Evolutionary conservation across 2,329 filamentous ascomycete species (phyloP).

Genomic region (Curvularia eragrostidis): DNA sequence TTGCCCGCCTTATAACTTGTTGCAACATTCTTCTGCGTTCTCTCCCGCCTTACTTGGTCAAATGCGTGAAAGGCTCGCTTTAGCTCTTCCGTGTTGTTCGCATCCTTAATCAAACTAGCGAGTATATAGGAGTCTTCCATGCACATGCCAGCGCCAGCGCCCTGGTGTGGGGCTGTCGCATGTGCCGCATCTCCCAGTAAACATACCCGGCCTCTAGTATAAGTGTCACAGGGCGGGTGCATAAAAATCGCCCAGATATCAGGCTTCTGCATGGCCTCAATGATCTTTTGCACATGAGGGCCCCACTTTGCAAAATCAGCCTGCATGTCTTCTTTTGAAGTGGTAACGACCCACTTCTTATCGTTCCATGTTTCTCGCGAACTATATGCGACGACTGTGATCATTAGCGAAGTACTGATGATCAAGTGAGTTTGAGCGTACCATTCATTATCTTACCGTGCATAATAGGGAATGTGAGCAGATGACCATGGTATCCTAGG

Average conservation of each 20-base stretch:
- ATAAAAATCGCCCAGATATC: conserved; percentile 66
- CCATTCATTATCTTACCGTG: conserved; percentile 64
- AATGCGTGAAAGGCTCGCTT: conserved; percentile 43
- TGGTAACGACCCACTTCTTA: conserved; percentile 44
- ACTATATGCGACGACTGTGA: conserved; percentile 43
- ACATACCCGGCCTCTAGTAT: conserved; percentile 54
- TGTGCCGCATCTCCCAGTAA: conserved; percentile 66
- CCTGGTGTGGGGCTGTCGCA: conserved; percentile 62
- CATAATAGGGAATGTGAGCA: conserved; percentile 69
- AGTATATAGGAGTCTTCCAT: conserved; percentile 60
- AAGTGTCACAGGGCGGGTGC: conserved; percentile 57
- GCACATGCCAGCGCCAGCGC: conserved; percentile 63
- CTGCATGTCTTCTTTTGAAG: conserved; percentile 44
- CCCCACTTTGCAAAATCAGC: conserved; percentile 43
- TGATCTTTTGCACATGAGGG: conserved; percentile 38
- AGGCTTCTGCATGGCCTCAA: conserved; percentile 55
- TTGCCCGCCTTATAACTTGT: conserved; percentile 42
- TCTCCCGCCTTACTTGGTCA: conserved; percentile 38
- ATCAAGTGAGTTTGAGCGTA: conserved; percentile 16
- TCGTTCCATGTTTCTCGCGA: conserved; percentile 44
- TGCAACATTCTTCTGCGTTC: conserved; percentile 39
- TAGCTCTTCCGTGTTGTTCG: conserved; percentile 36
- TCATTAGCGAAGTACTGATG: conserved; percentile 10
- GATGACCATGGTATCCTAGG: conserved; percentile 65
- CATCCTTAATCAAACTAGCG: conserved; percentile 39